Evolutionary conservation across 352 stramenopile species (phyloP).

Genomic region (Globisporangium emineosum): DNA sequence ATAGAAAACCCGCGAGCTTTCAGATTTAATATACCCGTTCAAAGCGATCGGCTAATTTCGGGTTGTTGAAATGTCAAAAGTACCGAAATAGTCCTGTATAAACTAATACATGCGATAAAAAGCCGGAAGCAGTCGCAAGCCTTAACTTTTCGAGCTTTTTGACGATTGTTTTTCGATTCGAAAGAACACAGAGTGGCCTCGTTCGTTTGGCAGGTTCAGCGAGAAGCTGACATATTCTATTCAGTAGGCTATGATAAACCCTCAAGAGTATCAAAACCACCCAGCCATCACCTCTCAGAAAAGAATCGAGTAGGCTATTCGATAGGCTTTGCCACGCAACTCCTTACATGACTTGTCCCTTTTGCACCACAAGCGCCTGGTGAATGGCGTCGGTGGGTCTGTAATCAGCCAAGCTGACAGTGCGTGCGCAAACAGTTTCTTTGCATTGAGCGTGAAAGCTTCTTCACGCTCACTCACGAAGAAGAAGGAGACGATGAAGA

Average conservation of each 20-base stretch:
- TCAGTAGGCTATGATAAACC: neutral
- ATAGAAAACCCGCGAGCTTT: neutral
- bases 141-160: neutral
- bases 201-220: neutral
- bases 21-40: neutral
- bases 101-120: neutral
- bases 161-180: neutral
- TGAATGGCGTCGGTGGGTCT: neutral
- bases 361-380: too few species aligned
- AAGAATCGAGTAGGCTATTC: neutral
- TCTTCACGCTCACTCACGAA: neutral
- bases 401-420: neutral
- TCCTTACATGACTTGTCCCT: neutral
- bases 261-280: neutral
- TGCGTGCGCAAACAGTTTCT: too few species aligned
- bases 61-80: neutral
- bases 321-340: neutral
- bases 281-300: neutral
- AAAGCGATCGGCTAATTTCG: neutral
- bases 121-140: constrained; percentile 1
- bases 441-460: too few species aligned
- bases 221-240: neutral
- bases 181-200: too few species aligned
- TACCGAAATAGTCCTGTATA: neutral
- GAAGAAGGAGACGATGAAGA: neutral